These are phyloP conservation scores for Westerdykella sp. DNA, from an alignment of 2,329 filamentous ascomycete genomes.

Conservation along the genomic window DNA sequence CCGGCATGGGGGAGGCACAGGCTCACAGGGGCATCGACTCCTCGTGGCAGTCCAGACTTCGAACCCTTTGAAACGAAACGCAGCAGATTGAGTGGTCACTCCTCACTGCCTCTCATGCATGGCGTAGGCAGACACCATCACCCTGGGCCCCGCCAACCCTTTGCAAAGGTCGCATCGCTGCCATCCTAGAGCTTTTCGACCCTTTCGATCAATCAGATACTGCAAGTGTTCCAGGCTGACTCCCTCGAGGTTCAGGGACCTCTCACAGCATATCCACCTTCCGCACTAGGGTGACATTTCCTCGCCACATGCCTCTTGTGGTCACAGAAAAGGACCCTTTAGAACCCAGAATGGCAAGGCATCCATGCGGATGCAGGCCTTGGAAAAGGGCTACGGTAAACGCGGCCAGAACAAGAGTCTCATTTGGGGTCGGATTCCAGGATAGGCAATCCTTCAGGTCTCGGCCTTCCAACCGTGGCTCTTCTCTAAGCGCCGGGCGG, in stretches of 20 bases:
- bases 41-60: conserved; percentile 25
- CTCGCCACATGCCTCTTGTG: conserved; percentile 2
- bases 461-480: background rate
- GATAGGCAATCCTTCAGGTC: background rate
- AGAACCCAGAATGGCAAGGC: conserved; percentile 4
- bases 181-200: conserved; percentile 6
- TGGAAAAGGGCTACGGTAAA: background rate
- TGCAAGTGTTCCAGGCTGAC: conserved; percentile 2
- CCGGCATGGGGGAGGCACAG: conserved; percentile 5
- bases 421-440: background rate
- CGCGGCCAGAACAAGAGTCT: background rate
- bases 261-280: conserved; percentile 4
- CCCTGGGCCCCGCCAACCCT: conserved; percentile 8
- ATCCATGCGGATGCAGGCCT: background rate
- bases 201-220: conserved; percentile 12
- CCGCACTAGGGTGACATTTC: conserved; percentile 7
- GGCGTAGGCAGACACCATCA: conserved; percentile 8
- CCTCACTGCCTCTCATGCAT: conserved; percentile 23
- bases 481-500: background rate
- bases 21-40: background rate
- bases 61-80: conserved; percentile 10
- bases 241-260: background rate
- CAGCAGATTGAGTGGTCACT: conserved; percentile 13
- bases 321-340: conserved; percentile 2
- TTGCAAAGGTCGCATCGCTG: background rate